Evolutionary conservation across 2,329 filamentous ascomycete genomes (phyloP), one percentile per base, ranked within the genome.

Genomic region (Periconia sp.): DNA sequence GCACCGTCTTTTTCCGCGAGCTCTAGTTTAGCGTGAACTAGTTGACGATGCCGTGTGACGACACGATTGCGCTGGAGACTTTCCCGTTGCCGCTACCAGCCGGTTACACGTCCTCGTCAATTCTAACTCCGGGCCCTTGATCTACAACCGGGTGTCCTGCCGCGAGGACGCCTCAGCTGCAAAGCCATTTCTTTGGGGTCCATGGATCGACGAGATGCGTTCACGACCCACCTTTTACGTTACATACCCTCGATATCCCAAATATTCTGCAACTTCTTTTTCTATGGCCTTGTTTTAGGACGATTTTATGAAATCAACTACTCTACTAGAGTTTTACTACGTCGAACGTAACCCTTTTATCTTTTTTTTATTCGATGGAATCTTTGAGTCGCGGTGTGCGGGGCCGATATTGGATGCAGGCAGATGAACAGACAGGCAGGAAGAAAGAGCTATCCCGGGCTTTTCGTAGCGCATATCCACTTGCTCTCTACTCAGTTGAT

Each of bases 181-280:
- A n/a, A n/a, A n/a, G n/a, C n/a, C n/a, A n/a, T n/a, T n/a, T n/a
- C 22, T 4, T n/a, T n/a, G 15, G 25, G 40, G 9, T 26, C 22
- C 8, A 19, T 34, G 21, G 19, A 18, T 4, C 21, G 4, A 17
- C 18, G 18, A 15, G 24, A 22, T 39, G 15, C 11, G 4, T 41
- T 16, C 19, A 26, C 32, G 19, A 30, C 46, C 42, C 40, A 21
- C 45, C 12, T 53, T 48, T 52, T 45, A 48, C 46, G 52, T 56
- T 63, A 43, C 46, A 65, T 65, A 63, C 61, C 59, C 57, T 47
- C 31, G 46, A 59, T 56, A 55, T 58, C 48, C 50, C 36, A 36
- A 44, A 41, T 40, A 24, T 60, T 53, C 12, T 32, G 34, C 34
- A 44, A 41, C 45, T 50, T 54, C 38, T 50, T 41, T 38, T 33